Base-by-base conservation (phyloP, 805 yeast genomes). In the Metschnikowia kunwiensis region DNA sequence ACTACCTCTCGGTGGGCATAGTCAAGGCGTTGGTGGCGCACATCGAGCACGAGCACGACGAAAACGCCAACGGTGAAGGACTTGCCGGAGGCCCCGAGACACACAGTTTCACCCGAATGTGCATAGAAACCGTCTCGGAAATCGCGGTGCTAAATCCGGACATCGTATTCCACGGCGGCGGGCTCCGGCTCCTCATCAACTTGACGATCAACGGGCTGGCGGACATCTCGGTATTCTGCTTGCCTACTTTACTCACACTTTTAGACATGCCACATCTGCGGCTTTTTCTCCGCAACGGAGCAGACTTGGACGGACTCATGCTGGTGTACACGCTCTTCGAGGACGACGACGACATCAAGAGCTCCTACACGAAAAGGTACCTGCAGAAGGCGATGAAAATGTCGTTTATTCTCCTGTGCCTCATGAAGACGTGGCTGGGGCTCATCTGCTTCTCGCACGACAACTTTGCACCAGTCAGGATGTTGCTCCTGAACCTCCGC, bases 361-460 rank as follows among this genome's bases (percentile, higher is more conserved):
- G 25, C 3, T 31, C 40, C 9, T 28, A 24, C 37, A 37, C 40
- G 8, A 39, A 40, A 14, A 46, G 27, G 37, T 34, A 44, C 21
- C 35, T 47, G 30, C 31, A 44, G 24, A 76, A 71, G 45, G 61
- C 87, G 19, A 82, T 81, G 39, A 74, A 71, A 40, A 65, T 78
- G 10, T 76, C 88, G 0, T 69, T 74, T 27, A 65, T 86, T 7
- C 56, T 91, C 2, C 62, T 83, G 0, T 55, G 74, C 4, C 61
- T 86, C 16, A 59, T 91, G 32, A 83, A 86, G 43, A 71, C 78
- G 22, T 82, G 91, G 78, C 70, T 83, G 9, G 99, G 98, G 0
- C 51, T 88, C 8, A 70, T 81, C 42, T 75, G 82, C 11, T 75
- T 81, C 48, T 72, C 83, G 1, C 68, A 74, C 38, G 66, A 80